Conservation (phyloP, 179 eudicot genomes). For the Beta lomatogona region DNA sequence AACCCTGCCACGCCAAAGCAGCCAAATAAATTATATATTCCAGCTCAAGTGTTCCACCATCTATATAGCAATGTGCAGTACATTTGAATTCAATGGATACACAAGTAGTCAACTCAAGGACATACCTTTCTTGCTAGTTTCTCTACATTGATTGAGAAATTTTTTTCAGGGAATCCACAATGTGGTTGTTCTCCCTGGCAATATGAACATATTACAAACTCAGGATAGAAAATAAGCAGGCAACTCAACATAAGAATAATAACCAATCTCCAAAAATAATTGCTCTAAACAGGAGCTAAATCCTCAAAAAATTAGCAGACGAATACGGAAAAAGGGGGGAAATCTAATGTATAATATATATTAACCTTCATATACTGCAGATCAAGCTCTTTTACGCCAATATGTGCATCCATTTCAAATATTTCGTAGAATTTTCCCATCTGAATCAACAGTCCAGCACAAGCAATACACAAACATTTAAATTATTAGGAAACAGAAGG, state of each 20-base stretch:
- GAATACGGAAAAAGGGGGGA: not conserved
- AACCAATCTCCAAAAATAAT: not conserved
- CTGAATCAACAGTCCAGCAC: constrained; percentile 39
- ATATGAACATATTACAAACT: constrained; percentile 22
- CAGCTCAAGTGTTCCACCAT: constrained; percentile 13
- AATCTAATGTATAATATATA: not conserved
- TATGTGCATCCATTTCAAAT: constrained; percentile 98
- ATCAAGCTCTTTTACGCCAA: constrained; percentile 93
- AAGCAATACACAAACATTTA: constrained; percentile 13
- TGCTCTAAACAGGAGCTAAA: not conserved
- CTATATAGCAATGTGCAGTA: constrained; percentile 1
- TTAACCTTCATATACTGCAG: constrained; percentile 97
- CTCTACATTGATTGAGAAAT: constrained; percentile 75
- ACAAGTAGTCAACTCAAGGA: not conserved
- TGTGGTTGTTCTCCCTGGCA: constrained; percentile 97
- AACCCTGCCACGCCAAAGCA: constrained; percentile 62
- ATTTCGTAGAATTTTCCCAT: constrained; percentile 99
- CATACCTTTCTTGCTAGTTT: constrained; percentile 91
- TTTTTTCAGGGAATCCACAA: constrained; percentile 98
- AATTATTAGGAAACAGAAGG: constrained; percentile 9
- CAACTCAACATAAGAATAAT: not conserved
- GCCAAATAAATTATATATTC: constrained; percentile 8
- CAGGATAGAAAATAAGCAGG: constrained; percentile 4
- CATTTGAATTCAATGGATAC: not conserved
- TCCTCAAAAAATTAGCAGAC: not conserved